phyloP scores from a whole-genome alignment of 345 rosid genomes.

The Gossypium mustelinum region DNA sequence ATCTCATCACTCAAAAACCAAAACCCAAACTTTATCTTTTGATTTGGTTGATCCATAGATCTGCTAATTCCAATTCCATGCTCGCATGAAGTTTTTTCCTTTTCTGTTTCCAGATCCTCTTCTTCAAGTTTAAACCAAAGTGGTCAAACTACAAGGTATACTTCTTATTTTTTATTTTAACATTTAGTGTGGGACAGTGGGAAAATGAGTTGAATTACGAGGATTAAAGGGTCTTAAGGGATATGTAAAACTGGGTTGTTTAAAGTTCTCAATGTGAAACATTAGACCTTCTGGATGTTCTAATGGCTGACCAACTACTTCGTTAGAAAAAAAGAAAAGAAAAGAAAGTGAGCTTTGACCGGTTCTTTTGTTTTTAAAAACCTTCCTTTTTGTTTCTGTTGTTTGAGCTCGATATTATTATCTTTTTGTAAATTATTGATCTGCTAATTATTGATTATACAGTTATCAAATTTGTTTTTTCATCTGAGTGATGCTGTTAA shows the following conservation, averaged over 20 bases:
- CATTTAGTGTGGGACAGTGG: background rate
- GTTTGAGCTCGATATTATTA: constrained; percentile 15
- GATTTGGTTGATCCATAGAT: constrained; percentile 52
- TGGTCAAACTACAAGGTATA: constrained; percentile 36
- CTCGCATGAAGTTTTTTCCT: constrained; percentile 26
- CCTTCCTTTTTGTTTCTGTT: background rate
- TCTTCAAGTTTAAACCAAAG: constrained; percentile 2
- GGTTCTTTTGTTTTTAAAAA: constrained; percentile 14
- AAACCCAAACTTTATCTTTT: background rate
- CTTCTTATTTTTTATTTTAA: background rate
- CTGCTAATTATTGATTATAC: constrained; percentile 20
- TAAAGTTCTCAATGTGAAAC: constrained; percentile 29
- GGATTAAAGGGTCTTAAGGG: constrained; percentile 17
- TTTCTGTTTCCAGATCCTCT: constrained; percentile 27
- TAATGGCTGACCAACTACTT: constrained; percentile 19
- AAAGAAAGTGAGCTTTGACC: constrained; percentile 30
- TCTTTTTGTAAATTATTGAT: constrained; percentile 24
- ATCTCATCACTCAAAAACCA: background rate
- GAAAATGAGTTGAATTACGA: constrained; percentile 15
- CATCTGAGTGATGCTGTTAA: background rate
- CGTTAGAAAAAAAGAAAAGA: background rate
- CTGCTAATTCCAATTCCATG: constrained; percentile 30
- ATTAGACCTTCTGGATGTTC: constrained; percentile 31
- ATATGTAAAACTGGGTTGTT: constrained; percentile 1
- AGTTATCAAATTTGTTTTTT: background rate